phyloP scores from a whole-genome alignment of 2,329 filamentous ascomycete genomes.

The Lizonia empirigonia region DNA sequence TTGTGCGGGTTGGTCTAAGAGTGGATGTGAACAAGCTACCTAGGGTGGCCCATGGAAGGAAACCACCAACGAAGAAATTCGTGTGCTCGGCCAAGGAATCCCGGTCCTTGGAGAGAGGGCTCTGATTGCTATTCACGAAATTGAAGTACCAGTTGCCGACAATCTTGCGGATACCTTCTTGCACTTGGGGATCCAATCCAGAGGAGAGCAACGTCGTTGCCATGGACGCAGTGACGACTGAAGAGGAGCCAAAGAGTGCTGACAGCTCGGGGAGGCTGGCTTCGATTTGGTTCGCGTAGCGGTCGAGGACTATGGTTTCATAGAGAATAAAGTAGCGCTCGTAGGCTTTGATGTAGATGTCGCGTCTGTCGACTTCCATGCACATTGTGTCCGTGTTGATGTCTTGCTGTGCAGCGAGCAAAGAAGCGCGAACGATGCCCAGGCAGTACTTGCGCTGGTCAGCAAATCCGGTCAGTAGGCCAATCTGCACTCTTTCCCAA shows the following conservation, averaged over 20 bases:
- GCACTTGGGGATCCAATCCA: conserved; percentile 49
- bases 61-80: conserved; percentile 48
- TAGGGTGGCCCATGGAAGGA: conserved; percentile 56
- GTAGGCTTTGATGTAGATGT: conserved; percentile 43
- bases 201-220: conserved; percentile 51
- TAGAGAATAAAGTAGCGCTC: conserved; percentile 53
- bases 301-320: conserved; percentile 56
- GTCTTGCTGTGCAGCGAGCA: conserved; percentile 37
- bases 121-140: conserved; percentile 22
- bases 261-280: conserved; percentile 53
- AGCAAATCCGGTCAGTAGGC: conserved; percentile 50
- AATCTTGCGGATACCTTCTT: conserved; percentile 55
- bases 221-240: conserved; percentile 49
- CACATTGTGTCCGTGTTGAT: conserved; percentile 35
- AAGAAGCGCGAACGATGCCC: conserved; percentile 51
- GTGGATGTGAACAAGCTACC: conserved; percentile 52
- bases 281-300: conserved; percentile 57
- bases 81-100: conserved; percentile 25
- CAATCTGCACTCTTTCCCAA: conserved; percentile 48
- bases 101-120: conserved; percentile 3
- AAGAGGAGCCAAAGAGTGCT: conserved; percentile 43
- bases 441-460: conserved; percentile 56
- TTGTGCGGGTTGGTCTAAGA: conserved; percentile 38
- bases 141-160: conserved; percentile 54
- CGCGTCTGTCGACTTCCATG: conserved; percentile 22